Base-by-base conservation (phyloP, 441 rosid genomes). In the Populus hybrid region DNA sequence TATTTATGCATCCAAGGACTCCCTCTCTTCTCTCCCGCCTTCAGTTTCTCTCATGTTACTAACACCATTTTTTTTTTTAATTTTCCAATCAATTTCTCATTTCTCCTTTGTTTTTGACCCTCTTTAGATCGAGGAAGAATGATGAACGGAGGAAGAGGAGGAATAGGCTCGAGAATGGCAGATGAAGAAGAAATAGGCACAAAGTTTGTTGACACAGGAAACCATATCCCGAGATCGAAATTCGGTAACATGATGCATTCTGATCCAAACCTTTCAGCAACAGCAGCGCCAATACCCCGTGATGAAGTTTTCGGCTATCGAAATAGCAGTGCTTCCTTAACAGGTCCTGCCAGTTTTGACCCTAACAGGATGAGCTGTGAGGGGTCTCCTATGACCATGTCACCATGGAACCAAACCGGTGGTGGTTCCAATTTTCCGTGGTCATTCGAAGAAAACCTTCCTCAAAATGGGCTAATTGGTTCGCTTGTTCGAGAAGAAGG, bases 401-500 rank as follows among this genome's bases (percentile, higher is more conserved):
- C 99, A 0, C 96, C 98, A 0, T 95, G 99, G 99, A 95, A 93
- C 87, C 94, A 92, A 76, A 88, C 92, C 2, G 66, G 84, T 20
- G 83, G 89, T n/a, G 87, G 83, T 78, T 69, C 79, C 65, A 86
- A 86, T 59, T 80, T 91, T 10, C 65, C 81, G 0, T 88, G 91
- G 90, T 73, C 84, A 1, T 82, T 63, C 1, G 87, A 87, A 6
- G 89, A 86, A 6, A 81, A 63, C 26, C 64, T 82, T 40, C 89
- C 91, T 0, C 87, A 86, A 20, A 91, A 91, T 65, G 87, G 86
- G 7, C 93, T 95, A 65, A 90, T 92, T 24, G 93, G 96, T 4
- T 93, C 98, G 2, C 88, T 93, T 36, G 87, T 88, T n/a, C 93
- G 97, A 0, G 95, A 95, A 84, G 99, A 91, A 78, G 99, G 99